Base-by-base conservation (phyloP, 768 basidiomycete genomes). In the Tricholoma hemisulphureum region DNA sequence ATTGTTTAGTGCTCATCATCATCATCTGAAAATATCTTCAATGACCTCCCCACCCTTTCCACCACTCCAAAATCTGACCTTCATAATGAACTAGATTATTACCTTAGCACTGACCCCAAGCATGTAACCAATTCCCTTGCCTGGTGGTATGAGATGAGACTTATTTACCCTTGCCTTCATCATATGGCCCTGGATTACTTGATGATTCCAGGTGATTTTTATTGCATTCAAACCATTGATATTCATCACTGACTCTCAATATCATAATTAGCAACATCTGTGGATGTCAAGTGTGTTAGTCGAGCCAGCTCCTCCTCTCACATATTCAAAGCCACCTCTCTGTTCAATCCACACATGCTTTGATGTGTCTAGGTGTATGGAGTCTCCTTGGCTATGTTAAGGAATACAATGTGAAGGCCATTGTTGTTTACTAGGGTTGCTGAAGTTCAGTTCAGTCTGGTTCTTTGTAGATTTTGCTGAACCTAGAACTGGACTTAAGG, bases 121-220 rank as follows among this genome's bases (percentile, higher is more conserved):
- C 32, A 56, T 28, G 60, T 66, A 6, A 24, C 28, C 0, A 61
- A 73, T 51, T 58, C 62, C 0, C 50, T 73, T 14, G 34, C 34
- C 8, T 75, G 69, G 73, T 75, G 69, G 73, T 20, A 46, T 11
- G 60, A 63, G 2, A 52, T 45, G 20, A 43, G 56, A 9, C 21
- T 23, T 0, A 24, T 57, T 7, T 75, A 64, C 57, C 72, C 72
- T 4, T 23, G 57, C 11, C 63, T 72, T 1, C 64, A 67, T 1
- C 55, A 63, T 0, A 73, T 75, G 73, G 74, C 69, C 2, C 57
- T 66, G 0, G 66, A 75, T 39, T 74, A 75, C 48, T 56, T 72
- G 0, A 59, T 56, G 5, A 69, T 74, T 26, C 68, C 72, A 43
- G 61, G 73, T 72, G 45, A 18, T 66, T n/a, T n/a, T 67, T 21